These are phyloP conservation scores for Neurospora discreta DNA, from an alignment of 495 filamentous ascomycete genomes.

Conservation along the genomic window DNA sequence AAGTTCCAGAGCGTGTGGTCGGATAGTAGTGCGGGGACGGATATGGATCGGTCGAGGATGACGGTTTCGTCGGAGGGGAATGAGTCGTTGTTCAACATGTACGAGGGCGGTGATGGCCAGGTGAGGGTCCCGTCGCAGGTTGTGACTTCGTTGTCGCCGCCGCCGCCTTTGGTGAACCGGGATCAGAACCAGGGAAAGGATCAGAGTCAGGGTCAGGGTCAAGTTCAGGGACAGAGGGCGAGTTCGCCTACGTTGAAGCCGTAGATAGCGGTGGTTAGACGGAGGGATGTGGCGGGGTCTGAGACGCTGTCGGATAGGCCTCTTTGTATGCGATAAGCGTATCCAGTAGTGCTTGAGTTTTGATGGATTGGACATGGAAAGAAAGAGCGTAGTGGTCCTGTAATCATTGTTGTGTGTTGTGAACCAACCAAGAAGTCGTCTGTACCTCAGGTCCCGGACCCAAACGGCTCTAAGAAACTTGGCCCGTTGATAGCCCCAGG, in stretches of 20 bases:
- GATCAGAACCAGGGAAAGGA: neutral
- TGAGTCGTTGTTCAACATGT: neutral
- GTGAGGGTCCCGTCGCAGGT: neutral
- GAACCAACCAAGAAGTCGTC: neutral
- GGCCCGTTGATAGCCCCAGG: conserved; percentile 1
- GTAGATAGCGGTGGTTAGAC: neutral
- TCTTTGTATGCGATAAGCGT: neutral
- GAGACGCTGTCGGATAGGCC: neutral
- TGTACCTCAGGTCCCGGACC: neutral
- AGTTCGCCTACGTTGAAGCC: neutral
- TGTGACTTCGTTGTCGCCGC: neutral
- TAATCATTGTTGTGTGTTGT: neutral
- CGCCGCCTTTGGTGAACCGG: neutral
- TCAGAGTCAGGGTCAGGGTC: neutral
- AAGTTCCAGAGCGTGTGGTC: neutral
- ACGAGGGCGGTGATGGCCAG: neutral
- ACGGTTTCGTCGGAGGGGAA: neutral
- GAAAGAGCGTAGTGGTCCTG: neutral
- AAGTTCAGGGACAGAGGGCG: neutral
- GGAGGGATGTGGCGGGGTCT: neutral
- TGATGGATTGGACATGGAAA: neutral
- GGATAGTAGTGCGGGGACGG: neutral
- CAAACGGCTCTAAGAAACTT: neutral
- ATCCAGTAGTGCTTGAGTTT: neutral
- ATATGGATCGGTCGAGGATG: neutral